phyloP scores from a whole-genome alignment of 192 early-diverging fungal genomes.

The Cetraspora pellucida region DNA sequence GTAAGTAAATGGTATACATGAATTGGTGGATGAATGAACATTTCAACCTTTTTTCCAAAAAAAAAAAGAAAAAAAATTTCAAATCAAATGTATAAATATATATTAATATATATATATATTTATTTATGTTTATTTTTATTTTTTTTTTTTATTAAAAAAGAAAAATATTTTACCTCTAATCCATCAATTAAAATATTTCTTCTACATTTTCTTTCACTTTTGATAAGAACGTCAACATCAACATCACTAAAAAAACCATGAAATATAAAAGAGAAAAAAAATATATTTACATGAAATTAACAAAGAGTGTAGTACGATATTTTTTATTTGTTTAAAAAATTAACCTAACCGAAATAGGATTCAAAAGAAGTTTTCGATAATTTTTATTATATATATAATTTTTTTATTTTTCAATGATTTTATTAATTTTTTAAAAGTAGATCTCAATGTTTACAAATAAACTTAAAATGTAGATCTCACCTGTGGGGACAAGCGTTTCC shows the following conservation, averaged over 20 bases:
- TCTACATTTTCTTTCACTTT: slow-evolving; percentile 18
- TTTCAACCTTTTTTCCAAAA: slow-evolving; percentile 22
- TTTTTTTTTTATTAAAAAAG: too few relatives aligned
- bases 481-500: slow-evolving; percentile 31
- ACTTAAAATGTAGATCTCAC: background rate
- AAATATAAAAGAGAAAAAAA: background rate
- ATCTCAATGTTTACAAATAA: too few relatives aligned
- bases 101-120: too few relatives aligned
- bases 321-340: background rate
- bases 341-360: background rate
- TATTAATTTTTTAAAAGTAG: too few relatives aligned
- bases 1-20: background rate
- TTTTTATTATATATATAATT: too few relatives aligned
- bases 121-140: background rate
- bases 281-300: background rate
- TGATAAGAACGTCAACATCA: slow-evolving; percentile 24
- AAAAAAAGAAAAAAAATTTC: background rate
- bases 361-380: background rate
- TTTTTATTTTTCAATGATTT: too few relatives aligned
- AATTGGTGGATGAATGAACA: slow-evolving; percentile 24
- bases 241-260: background rate
- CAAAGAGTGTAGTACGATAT: background rate
- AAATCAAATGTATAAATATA: too few relatives aligned
- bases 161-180: slow-evolving; percentile 11
- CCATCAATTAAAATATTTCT: slow-evolving; percentile 23